Evolutionary conservation across 2,329 filamentous ascomycete genomes (phyloP), one percentile per base, ranked within the genome.

Genomic region (Dendrostoma leiphaemia): DNA sequence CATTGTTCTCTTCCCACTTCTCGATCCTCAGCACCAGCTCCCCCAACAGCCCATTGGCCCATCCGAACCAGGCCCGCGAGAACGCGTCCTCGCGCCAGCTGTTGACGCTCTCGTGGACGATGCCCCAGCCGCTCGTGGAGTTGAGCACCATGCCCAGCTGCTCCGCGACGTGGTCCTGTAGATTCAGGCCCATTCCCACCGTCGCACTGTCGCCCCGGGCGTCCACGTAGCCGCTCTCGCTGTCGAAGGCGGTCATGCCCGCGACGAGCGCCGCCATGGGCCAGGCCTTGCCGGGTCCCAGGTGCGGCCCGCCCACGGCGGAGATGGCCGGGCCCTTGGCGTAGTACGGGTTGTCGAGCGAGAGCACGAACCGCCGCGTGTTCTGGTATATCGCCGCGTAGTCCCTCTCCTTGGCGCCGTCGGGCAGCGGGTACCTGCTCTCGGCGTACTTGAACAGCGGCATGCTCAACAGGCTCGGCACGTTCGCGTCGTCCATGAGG

Each of bases 271-370:
- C 72, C 0, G 79, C 76, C 80, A 83, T 82, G 0, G 80, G 80
- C 80, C 80, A 83, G 0, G 78, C 76, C 32, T 71, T 71, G 0
- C 78, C 79, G 0, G 79, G 76, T 0, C 89, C 89, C 54, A 91
- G 84, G 61, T 80, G 80, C 4, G 78, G 77, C 1, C 78, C 90
- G 7, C 91, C 90, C 52, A 94, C 87, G 2, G 86, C 88, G 4
- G 81, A 83, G 64, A 94, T 88, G 0, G 77, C 80, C 0, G 76
- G 72, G 1, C 89, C 89, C 15, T 76, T 74, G 48, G 89, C 75
- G 62, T 81, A 96, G 69, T 94, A 96, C 0, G 91, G 90, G 64
- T 96, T 96, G 0, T 83, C 82, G 51, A 82, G 81, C 54, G 83
- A 82, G 21, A 95, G 80, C 55, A 94, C 84, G 80, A 92, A 93